Evolutionary conservation across 305 asterid species (phyloP).

Genomic region (Fraxinus velutina): DNA sequence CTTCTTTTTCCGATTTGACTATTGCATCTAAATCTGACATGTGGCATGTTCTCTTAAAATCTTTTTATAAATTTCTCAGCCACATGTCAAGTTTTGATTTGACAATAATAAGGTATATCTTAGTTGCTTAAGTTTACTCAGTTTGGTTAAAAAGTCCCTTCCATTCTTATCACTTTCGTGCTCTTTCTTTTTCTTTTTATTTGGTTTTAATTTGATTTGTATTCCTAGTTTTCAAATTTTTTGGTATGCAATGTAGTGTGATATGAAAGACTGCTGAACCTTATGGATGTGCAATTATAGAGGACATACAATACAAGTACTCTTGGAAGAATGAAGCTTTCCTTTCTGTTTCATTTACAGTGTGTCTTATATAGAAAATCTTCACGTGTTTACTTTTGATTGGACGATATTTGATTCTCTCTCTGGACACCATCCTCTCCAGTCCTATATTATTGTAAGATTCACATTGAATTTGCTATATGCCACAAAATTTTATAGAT

Average conservation of each 20-base stretch:
- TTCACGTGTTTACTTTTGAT: not conserved
- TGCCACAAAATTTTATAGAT: not conserved
- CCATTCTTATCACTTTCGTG: not conserved
- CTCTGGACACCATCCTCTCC: not conserved
- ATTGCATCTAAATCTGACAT: not conserved
- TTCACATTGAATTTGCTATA: not conserved
- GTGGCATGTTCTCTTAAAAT: not conserved
- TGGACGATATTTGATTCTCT: slow-evolving; percentile 9
- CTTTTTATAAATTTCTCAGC: not conserved
- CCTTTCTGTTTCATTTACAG: not conserved
- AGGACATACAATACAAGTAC: not conserved
- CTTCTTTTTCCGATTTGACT: slow-evolving; percentile 15
- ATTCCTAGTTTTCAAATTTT: not conserved
- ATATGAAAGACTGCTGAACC: not conserved
- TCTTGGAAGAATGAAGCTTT: not conserved
- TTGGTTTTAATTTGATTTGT: not conserved
- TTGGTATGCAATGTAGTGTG: not conserved
- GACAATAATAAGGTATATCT: slow-evolving; percentile 1
- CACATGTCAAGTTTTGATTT: slow-evolving; percentile 1
- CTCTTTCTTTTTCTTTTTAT: not conserved
- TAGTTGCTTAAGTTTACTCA: not conserved
- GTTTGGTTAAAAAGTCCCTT: not conserved
- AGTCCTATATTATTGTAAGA: not conserved
- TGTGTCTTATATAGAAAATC: not conserved
- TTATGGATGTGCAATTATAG: not conserved